These are phyloP conservation scores for Draba incana DNA, from an alignment of 345 rosid species.

Conservation along the genomic window DNA sequence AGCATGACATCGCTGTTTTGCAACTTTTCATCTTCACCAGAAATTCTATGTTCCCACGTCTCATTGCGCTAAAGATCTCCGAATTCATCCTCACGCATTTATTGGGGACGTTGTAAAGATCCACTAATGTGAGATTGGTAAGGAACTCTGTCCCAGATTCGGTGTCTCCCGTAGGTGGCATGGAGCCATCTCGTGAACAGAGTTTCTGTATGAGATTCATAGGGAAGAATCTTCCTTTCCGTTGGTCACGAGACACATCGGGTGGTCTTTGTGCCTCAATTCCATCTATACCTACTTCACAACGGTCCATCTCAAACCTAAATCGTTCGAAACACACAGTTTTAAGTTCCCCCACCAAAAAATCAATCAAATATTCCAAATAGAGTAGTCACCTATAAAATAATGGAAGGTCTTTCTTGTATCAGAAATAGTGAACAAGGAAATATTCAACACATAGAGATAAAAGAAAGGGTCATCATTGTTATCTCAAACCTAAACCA, in stretches of 20 bases:
- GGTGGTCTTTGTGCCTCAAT: constrained; percentile 18
- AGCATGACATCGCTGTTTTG: background rate
- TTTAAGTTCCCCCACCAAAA: no score
- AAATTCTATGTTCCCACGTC: background rate
- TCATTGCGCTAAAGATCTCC: background rate
- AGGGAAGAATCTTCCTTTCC: background rate
- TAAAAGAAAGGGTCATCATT: no score
- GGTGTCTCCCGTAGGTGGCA: no score
- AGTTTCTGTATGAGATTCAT: constrained; percentile 4
- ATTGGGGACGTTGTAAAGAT: background rate
- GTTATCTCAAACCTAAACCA: no score
- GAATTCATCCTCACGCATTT: background rate
- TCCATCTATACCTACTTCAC: background rate
- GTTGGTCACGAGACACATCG: constrained; percentile 1
- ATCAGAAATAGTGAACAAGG: no score
- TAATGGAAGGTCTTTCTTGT: no score
- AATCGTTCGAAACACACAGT: background rate
- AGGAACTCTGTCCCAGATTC: no score
- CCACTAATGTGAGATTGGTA: no score
- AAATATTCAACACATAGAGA: no score
- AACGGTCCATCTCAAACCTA: constrained; percentile 19
- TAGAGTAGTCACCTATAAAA: no score
- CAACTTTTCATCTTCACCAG: background rate
- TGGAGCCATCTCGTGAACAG: no score
- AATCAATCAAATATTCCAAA: no score